Base-by-base conservation (phyloP, 495 filamentous ascomycete species). In the Hypoxylon lenormandii region DNA sequence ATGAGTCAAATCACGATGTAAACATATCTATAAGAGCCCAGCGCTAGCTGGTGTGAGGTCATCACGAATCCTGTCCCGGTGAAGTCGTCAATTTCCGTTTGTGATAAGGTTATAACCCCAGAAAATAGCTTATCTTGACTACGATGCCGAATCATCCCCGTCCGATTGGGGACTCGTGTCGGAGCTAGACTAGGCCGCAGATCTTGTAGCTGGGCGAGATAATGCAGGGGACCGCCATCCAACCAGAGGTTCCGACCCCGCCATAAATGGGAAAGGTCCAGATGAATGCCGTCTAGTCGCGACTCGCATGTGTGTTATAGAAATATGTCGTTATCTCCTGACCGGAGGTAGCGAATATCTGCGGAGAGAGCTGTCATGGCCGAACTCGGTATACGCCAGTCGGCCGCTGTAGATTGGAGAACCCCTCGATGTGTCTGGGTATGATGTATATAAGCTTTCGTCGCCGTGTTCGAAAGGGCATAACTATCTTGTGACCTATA, bases 241-340 rank as follows among this genome's bases (percentile, higher is more conserved):
- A 72, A 72, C 69, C 69, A 72, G 40, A 67, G 47, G 30, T 36
- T 12, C 2, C 48, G 15, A 64, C 60, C 28, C 36, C 48, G 54
- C 64, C 69, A 59, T 56, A 72, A 72, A 68, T 43, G 64, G 69
- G 54, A 72, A 72, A 23, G 57, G 6, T 12, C 56, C 10, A 62
- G 56, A 53, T 45, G 18, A 15, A 60, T 16, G 50, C 26, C 46
- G 42, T 48, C 13, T 21, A 18, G 36, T 57, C 54, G 19, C 11
- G 45, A 58, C 54, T 66, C 43, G 56, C 43, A 15, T 22, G 36
- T 60, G 51, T 36, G 43, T 46, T 51, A 60, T 51, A 45, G 12
- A 47, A 64, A 56, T 21, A 47, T 45, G 60, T 7, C 47, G 64
- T 72, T 72, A 72, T 72, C 69, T 72, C 69, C 69, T 72, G 64